Evolutionary conservation across 169 alveolate species (phyloP), one percentile per base, ranked within the genome.

Genomic region (Eimeria brunetti): DNA sequence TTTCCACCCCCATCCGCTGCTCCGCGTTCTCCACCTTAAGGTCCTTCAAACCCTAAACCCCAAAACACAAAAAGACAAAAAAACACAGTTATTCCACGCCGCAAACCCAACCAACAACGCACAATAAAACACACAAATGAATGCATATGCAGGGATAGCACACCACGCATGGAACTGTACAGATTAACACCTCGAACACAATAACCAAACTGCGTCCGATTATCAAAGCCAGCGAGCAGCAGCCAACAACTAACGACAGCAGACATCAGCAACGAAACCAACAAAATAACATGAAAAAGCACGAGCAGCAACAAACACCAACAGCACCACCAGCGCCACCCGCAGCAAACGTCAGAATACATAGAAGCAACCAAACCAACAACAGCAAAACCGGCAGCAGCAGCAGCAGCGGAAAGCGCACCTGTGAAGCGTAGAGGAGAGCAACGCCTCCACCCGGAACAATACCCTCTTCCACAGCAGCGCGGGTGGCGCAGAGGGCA

Each of bases 381-480:
- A 46, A 27, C 71, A 51, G 69, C 62, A n/a, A 30, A 24, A 44
- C 51, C 8, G 49, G 33, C 60, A 46, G 30, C 20, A 76, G 9
- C 86, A 44, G 62, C 64, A 76, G 62, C 27, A 22, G 38, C 2
- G 0, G 20, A 9, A 76, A 64, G 64, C 27, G 69, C 89, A 84
- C 78, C 76, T 56, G 91, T 24, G 76, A 69, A 60, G 97, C 97
- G 67, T 95, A 96, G 64, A 96, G 95, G 71, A 96, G 89, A 12
- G 97, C 97, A 6, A 91, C 80, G 41, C 99, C 99, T 11, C 99
- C 99, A 46, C 99, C 99, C 20, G 99, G 99, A 64, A 99, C 99
- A 78, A 99, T 99, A 58, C 99, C 99, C 96, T 99, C 99, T 95
- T 98, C 99, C 44, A 99, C 99, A 20, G 99, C 99, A 64, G 99